Evolutionary conservation across 805 yeast species (phyloP), one percentile per base, ranked within the genome.

Genomic region (Wickerhamiella australiensis): DNA sequence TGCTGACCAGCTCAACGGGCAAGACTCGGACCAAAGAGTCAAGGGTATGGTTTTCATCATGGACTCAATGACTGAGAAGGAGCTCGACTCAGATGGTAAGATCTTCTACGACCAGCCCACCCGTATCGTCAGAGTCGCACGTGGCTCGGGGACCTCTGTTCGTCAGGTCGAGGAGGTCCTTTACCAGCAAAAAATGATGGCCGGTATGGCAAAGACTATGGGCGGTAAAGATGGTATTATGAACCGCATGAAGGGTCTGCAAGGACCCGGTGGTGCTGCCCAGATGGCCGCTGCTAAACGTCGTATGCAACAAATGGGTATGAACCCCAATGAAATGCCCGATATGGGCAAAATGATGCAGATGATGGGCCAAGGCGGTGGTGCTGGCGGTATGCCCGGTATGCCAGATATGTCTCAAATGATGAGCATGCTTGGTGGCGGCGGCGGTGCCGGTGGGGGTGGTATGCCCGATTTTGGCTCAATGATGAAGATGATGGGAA

Each of bases 21-120:
- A 86, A 58, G 97, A 92, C 59, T 81, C 95, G 0, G 77, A 85
- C n/a, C 74, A 76, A 50, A 75, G 82, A 61, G 73, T 90, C 69
- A 90, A 88, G 63, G 74, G 81, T 55, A 86, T 90, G 94, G 80
- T 90, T 42, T 88, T 77, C 60, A 80, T 90, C 25, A 77, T 90
- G 83, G 98, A 90, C 65, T 86, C 96, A 2, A 90, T 90, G 98
- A 90, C 96, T 1, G 80, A 80, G 56, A 72, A 81, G 60, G 98
- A 90, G 68, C 75, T 90, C 53, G 95, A 86, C 59, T 77, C 85
- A 55, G 97, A 90, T 64, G 97, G 97, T 1, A 70, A 78, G 53
- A 67, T 84, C 18, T 86, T 90, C 64, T 72, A 76, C 35, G 78
- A 80, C 47, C 79, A 88, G 65, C 97, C 97, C 5, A 73, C 80